Evolutionary conservation across 2,329 filamentous ascomycete genomes (phyloP).

Genomic region (Nemania sp.): DNA sequence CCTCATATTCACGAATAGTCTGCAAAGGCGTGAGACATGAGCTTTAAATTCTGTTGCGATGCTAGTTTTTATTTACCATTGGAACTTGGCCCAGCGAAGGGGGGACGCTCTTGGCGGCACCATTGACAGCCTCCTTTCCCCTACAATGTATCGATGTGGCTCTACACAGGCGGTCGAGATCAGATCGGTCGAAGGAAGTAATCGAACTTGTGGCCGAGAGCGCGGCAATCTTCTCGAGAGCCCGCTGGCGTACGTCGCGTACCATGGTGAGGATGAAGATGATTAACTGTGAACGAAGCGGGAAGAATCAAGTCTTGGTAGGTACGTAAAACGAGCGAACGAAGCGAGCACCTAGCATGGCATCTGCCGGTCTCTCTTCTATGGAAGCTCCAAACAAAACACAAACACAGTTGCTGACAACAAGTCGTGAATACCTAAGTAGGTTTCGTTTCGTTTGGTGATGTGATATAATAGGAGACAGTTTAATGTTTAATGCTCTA

Average conservation of each 20-base stretch:
- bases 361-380: conserved; percentile 7
- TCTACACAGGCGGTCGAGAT: conserved; percentile 71
- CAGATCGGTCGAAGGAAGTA: conserved; percentile 69
- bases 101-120: conserved; percentile 55
- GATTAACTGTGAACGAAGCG: background rate
- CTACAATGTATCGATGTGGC: conserved; percentile 64
- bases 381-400: background rate
- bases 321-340: conserved; percentile 33
- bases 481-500: conserved; percentile 3
- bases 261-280: conserved; percentile 54
- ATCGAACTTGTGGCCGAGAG: conserved; percentile 68
- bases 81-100: conserved; percentile 65
- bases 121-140: conserved; percentile 61
- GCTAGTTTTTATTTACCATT: conserved; percentile 67
- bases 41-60: conserved; percentile 2
- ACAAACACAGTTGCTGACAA: background rate
- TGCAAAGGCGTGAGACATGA: conserved; percentile 54
- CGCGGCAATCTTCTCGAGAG: conserved; percentile 73
- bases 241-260: conserved; percentile 70
- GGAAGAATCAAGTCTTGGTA: conserved; percentile 1
- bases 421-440: conserved; percentile 11
- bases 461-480: conserved; percentile 9
- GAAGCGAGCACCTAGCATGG: conserved; percentile 20
- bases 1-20: conserved; percentile 91
- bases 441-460: conserved; percentile 6